phyloP scores from a whole-genome alignment of 148 eudicot species.

The Vaccinium corymbosum region DNA sequence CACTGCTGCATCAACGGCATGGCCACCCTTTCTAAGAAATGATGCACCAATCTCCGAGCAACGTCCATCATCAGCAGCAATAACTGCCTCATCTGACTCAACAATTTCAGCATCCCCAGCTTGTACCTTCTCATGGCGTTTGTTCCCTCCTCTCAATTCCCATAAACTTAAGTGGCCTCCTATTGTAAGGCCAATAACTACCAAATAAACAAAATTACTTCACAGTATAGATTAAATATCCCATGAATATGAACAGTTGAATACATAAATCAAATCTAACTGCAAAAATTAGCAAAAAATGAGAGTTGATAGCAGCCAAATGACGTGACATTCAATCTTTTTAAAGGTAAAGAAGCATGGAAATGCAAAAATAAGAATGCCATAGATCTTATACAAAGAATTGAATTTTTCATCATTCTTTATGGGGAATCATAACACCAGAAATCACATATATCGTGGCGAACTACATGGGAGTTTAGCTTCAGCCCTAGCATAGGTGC shows the following conservation, averaged over 20 bases:
- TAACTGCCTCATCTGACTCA: conserved; percentile 67
- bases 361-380: not conserved
- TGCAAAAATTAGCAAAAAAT: not conserved
- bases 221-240: not conserved
- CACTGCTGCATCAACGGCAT: conserved; percentile 96
- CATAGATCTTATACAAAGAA: not conserved
- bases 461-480: not conserved
- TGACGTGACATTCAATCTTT: not conserved
- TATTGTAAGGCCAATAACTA: conserved; percentile 36
- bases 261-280: not conserved
- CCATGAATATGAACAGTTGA: not conserved
- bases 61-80: conserved; percentile 88
- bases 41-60: conserved; percentile 85
- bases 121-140: conserved; percentile 13
- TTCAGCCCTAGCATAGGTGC: not conserved
- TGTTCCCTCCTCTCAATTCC: conserved; percentile 14
- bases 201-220: conserved; percentile 12
- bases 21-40: conserved; percentile 68
- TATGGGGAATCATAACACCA: not conserved
- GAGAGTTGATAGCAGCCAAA: not conserved
- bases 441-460: no score
- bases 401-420: not conserved
- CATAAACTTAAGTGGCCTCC: conserved; percentile 24
- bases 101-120: conserved; percentile 32
- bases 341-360: not conserved